A percentile compares a stretch with the other conserved stretches of the same genome.
Evolutionary conservation across 1,284 basidiomycete species (phyloP).

Genomic region (Trichosporon sp.): DNA sequence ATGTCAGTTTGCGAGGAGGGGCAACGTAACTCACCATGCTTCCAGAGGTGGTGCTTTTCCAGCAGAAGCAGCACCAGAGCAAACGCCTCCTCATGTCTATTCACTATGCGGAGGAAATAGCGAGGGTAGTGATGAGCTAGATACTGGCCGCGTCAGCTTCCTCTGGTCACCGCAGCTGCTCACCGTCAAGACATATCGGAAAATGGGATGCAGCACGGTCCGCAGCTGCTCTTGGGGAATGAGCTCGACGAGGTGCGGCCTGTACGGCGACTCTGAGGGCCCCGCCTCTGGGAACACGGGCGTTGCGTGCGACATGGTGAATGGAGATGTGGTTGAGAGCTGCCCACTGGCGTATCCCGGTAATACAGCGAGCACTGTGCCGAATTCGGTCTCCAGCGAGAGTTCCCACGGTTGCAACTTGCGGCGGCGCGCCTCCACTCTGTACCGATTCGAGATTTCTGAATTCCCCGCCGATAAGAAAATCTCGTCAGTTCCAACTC

Average conservation of each 20-base stretch:
- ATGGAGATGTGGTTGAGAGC: background rate
- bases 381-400: background rate
- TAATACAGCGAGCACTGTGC: background rate
- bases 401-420: conserved; percentile 10
- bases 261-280: conserved; percentile 29
- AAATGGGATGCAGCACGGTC: conserved; percentile 88
- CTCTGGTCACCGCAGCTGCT: conserved; percentile 42
- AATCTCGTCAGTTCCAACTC: conserved; percentile 13
- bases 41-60: conserved; percentile 85
- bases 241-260: conserved; percentile 93
- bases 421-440: background rate
- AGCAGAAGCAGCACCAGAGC: conserved; percentile 83
- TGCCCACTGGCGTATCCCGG: conserved; percentile 14
- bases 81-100: conserved; percentile 95
- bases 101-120: conserved; percentile 86
- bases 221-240: conserved; percentile 92
- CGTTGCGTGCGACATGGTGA: conserved; percentile 6
- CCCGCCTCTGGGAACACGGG: conserved; percentile 31
- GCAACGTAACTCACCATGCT: conserved; percentile 64
- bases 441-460: background rate
- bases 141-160: conserved; percentile 63
- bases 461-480: background rate
- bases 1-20: conserved; percentile 4
- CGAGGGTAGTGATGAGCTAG: conserved; percentile 94
- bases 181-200: conserved; percentile 92